Evolutionary conservation across 257 asterid genomes (phyloP), one percentile per base, ranked within the genome.

Genomic region (Primulina huaijiensis): DNA sequence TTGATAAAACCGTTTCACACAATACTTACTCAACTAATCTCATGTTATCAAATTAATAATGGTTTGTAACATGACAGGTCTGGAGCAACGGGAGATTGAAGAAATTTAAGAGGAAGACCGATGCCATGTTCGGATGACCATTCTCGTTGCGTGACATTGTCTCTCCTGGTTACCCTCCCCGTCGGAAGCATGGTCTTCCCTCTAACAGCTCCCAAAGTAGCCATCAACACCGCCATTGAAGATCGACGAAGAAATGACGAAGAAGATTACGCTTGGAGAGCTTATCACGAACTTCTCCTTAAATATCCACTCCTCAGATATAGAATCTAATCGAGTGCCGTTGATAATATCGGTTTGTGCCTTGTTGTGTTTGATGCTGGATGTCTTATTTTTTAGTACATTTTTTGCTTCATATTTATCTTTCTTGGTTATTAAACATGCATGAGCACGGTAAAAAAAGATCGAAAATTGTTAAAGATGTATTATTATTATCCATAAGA

Each of bases 81-180:
- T 90, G 97, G 97, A 88, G 97, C 84, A 90, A 88, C 59, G 96
- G 97, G 43, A 86, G 75, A 79, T 23, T 85, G 62, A 83, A 88
- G 76, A 88, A 88, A 72, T 92, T 86, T 69, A 76, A 76, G 86
- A 72, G 96, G 97, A 62, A 75, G 90, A 60, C 72, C 90, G 1
- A 33, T 79, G 2, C 80, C 84, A 27, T 19, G 37, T 2, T 34
- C 14, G 23, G 33, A 12, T 0, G 73, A 35, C 30, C 60, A 67
- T 73, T 31, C 79, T 0, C 56, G 34, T 0, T 65, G 75, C 76
- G 52, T 86, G 61, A 73, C 86, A 19, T 65, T 87, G 82, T 82
- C 92, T 23, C 23, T 90, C 78, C 78, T 90, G 59, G 58, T 90
- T 37, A 85, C 92, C 62, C 89, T 90, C 37, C 85, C 90, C 3